These are phyloP conservation scores for Cryptococcus sp. DNA, from an alignment of 1,284 basidiomycete genomes.

Conservation along the genomic window DNA sequence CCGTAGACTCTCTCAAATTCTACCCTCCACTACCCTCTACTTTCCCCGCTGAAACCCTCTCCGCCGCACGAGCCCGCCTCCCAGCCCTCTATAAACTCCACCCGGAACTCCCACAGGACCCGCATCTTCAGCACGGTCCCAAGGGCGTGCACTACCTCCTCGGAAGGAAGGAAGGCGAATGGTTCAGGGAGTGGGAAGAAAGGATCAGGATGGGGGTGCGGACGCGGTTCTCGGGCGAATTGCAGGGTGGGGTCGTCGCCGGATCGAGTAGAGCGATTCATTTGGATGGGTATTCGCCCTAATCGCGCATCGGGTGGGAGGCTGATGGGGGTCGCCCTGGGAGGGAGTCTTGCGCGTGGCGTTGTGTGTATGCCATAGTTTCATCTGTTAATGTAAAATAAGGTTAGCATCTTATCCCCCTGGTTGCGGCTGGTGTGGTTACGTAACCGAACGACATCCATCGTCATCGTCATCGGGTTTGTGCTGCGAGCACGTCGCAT, in stretches of 20 bases:
- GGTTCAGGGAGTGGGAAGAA: slow-evolving; percentile 71
- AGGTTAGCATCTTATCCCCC: no score
- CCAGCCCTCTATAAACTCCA: slow-evolving; percentile 36
- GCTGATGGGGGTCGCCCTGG: no score
- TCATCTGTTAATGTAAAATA: no score
- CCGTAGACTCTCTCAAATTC: slow-evolving; percentile 34
- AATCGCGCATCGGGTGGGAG: no score
- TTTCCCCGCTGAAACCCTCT: slow-evolving; percentile 31
- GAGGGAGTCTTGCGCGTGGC: no score
- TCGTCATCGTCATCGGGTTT: no score
- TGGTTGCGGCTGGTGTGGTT: no score
- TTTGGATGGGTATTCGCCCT: slow-evolving; percentile 24
- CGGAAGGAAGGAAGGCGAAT: slow-evolving; percentile 67
- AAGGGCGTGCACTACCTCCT: slow-evolving; percentile 48
- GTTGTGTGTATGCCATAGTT: no score
- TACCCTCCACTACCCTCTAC: slow-evolving; percentile 43
- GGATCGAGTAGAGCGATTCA: slow-evolving; percentile 7
- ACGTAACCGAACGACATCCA: no score
- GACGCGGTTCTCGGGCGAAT: slow-evolving; percentile 36
- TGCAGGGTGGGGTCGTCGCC: slow-evolving; percentile 18
- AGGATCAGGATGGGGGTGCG: slow-evolving; percentile 59
- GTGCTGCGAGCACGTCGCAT: no score
- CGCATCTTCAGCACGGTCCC: slow-evolving; percentile 31
- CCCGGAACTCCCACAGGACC: slow-evolving; percentile 33
- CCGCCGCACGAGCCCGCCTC: slow-evolving; percentile 30